Evolutionary conservation across 345 rosid genomes (phyloP), one percentile per base, ranked within the genome.

Genomic region (Acer negundo): DNA sequence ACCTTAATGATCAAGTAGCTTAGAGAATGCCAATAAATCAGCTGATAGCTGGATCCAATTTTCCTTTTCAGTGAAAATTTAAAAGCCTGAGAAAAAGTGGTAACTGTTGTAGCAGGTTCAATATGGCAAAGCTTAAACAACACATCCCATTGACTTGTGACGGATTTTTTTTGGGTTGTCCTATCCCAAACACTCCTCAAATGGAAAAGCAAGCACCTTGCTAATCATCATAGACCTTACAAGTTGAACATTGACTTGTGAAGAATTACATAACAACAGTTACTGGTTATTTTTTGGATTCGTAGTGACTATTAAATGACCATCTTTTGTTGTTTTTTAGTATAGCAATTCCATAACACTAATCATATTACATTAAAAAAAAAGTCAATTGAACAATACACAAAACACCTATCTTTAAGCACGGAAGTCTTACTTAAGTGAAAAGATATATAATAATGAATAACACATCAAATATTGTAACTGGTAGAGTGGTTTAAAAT

Each of bases 41-140:
- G 64, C 47, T 56, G 31, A 72, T 51, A 70, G 74, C 63, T 53
- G 59, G 10, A 71, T 19, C 6, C 47, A 2, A n/a, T 55, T 59
- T 59, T 20, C 11, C 11, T 59, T 9, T 59, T 22, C 20, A 20
- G 35, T 35, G 1, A 15, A 61, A 47, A 26, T 19, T 51, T 24
- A 26, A 61, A 38, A 44, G 69, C 44, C 69, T 23, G 10, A 46
- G 38, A 26, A 62, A 24, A 26, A 23, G 69, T 55, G 46, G 40
- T 9, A 62, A 23, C 26, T 19, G 44, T 42, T 61, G 6, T 40
- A 61, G 13, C 38, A 15, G 13, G 68, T 15, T 13, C 1, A 59
- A 62, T 11, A 10, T 13, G 1, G 9, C 44, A 38, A 44, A 42
- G 16, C 68, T 42, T 16, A 59, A 61, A 22, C 40, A 44, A 9